phyloP scores from a whole-genome alignment of 169 alveolate genomes.

The Cytauxzoon felis region DNA sequence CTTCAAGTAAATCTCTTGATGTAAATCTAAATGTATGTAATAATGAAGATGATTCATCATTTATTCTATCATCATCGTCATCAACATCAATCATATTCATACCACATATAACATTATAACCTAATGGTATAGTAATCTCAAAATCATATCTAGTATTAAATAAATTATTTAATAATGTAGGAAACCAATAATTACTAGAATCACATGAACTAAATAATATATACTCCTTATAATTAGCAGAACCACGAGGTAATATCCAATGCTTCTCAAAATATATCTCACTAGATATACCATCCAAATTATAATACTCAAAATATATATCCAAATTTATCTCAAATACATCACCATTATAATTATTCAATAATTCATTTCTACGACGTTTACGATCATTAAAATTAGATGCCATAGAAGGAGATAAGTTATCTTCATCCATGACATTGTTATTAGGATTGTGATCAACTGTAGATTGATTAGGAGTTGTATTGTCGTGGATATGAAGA shows the following conservation, averaged over 20 bases:
- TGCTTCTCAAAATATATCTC: slow-evolving; percentile 34
- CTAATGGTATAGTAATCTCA: slow-evolving; percentile 36
- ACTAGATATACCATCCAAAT: slow-evolving; percentile 21
- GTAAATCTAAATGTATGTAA: too few species aligned
- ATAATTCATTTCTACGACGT: too few species aligned
- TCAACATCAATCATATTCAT: slow-evolving; percentile 21
- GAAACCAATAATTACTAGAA: slow-evolving; percentile 43
- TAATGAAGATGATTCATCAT: too few species aligned
- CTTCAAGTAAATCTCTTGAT: too few species aligned
- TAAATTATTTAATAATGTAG: slow-evolving; percentile 3
- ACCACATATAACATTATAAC: slow-evolving; percentile 50
- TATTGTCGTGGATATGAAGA: too few species aligned
- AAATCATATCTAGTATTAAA: slow-evolving; percentile 15
- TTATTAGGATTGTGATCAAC: too few species aligned
- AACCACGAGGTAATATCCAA: slow-evolving; percentile 59
- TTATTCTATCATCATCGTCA: neutral
- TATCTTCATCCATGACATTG: too few species aligned
- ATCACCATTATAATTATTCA: too few species aligned
- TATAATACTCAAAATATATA: slow-evolving; percentile 37
- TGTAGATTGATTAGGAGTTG: too few species aligned
- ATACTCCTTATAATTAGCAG: slow-evolving; percentile 47
- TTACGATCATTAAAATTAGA: too few species aligned
- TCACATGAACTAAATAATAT: slow-evolving; percentile 9
- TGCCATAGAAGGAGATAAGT: too few species aligned
- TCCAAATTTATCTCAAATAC: slow-evolving; percentile 23